Percentiles rank a stretch among this genome's conserved stretches.
Conservation (phyloP, 371 early-diverging fungal genomes). For the Circinella umbellata region DNA sequence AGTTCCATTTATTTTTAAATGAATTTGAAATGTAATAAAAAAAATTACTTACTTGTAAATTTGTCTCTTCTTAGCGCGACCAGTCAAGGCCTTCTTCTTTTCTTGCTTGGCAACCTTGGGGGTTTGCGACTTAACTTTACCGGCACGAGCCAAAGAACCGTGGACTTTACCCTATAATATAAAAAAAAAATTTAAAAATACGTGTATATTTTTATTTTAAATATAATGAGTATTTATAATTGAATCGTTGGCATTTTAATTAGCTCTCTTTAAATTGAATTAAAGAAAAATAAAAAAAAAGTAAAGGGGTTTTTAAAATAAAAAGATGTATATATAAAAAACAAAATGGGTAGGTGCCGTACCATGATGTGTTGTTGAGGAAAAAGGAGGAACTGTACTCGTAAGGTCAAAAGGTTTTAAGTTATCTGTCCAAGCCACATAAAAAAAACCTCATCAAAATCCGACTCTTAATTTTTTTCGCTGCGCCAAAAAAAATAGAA, state of each 20-base stretch:
- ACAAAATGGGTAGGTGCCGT: background rate
- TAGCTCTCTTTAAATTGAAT: background rate
- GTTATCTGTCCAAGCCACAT: background rate
- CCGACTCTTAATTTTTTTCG: no score
- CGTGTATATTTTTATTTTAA: background rate
- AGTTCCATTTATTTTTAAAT: no score
- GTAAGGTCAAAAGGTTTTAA: slow-evolving; percentile 10
- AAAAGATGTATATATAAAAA: background rate
- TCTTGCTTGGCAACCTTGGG: slow-evolving; percentile 99
- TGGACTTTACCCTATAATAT: slow-evolving; percentile 94
- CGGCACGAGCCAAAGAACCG: slow-evolving; percentile 99
- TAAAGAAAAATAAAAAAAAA: background rate
- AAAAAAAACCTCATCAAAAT: background rate
- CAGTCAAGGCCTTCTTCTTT: slow-evolving; percentile 91
- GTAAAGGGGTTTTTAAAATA: background rate
- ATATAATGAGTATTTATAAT: no score
- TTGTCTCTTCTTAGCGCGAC: slow-evolving; percentile 99
- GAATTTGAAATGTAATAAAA: no score
- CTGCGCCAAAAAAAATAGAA: no score
- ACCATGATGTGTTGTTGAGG: slow-evolving; percentile 7
- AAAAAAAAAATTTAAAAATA: no score
- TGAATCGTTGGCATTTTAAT: background rate
- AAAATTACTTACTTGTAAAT: slow-evolving; percentile 88
- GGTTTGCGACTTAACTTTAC: slow-evolving; percentile 99
- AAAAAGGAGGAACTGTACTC: slow-evolving; percentile 4